Percentiles rank a stretch among this genome's conserved stretches.
These are phyloP conservation scores for Suillus luteus DNA, from an alignment of 768 basidiomycete genomes.

Conservation along the genomic window DNA sequence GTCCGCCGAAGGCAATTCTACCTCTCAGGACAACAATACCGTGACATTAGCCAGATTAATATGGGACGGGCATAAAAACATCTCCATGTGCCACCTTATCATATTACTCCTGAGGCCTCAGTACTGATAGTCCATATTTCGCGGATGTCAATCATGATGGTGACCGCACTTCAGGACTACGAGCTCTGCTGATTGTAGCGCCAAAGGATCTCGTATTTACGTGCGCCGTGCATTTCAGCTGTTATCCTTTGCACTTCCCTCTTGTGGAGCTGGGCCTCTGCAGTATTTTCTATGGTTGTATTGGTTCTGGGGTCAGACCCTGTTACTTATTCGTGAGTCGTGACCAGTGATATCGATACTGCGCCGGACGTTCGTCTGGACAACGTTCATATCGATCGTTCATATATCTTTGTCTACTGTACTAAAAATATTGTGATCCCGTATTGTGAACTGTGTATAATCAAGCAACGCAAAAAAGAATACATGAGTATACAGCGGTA, in stretches of 20 bases:
- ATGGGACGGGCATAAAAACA: slow-evolving; percentile 17
- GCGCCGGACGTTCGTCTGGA: slow-evolving; percentile 10
- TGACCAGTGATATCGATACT: slow-evolving; percentile 8
- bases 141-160: slow-evolving; percentile 28
- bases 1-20: slow-evolving; percentile 24
- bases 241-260: slow-evolving; percentile 17
- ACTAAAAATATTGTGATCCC: slow-evolving; percentile 18
- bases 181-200: slow-evolving; percentile 27
- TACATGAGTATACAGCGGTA: background rate
- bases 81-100: slow-evolving; percentile 31
- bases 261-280: slow-evolving; percentile 19
- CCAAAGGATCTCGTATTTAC: slow-evolving; percentile 20
- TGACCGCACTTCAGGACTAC: slow-evolving; percentile 32
- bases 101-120: slow-evolving; percentile 12
- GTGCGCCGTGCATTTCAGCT: slow-evolving; percentile 17
- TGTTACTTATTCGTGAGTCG: slow-evolving; percentile 15
- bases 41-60: background rate
- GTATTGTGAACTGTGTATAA: background rate
- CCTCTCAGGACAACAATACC: background rate
- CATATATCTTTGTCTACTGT: too few relatives aligned
- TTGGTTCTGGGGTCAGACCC: slow-evolving; percentile 14
- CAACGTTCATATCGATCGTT: slow-evolving; percentile 13
- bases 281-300: slow-evolving; percentile 10
- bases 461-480: background rate
- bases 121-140: slow-evolving; percentile 41